Evolutionary conservation across 192 early-diverging fungal species (phyloP), one percentile per base, ranked within the genome.

Genomic region (Coemansia sp.): DNA sequence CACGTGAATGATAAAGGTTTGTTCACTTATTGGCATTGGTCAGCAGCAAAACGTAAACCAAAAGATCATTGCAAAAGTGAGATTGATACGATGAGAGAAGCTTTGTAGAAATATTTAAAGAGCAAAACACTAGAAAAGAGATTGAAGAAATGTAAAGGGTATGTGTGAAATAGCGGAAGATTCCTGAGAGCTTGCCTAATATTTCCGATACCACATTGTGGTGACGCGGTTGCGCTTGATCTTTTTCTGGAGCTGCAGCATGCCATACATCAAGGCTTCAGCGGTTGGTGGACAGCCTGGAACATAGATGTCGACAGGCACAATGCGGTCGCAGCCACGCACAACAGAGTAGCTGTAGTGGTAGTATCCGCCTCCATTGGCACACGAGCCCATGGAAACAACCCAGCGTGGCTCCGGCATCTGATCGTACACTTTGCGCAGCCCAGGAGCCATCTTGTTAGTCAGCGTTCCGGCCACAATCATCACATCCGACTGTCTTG

Each of bases 361-460:
- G 83, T 98, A 98, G 86, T 98, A 98, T 59, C 96, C 96, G 66
- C 96, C 96, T 69, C 95, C 94, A 78, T 97, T 97, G 41, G 96
- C 95, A 65, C 91, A 98, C 61, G 90, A 92, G 45, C 96, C 96
- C 96, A 98, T 98, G n/a, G 94, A 96, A 62, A 98, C 94, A 18
- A 98, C 96, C 96, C 96, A 98, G 60, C 95, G 90, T 57, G 96
- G 96, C 78, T 97, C 94, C 39, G 96, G 95, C 94, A 98, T 96
- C 86, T 84, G 82, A 45, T 80, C 84, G 58, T 90, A 91, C 67
- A 91, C 88, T 76, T 90, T 90, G 62, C 90, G 83, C 72, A 89
- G 73, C 13, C 90, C 93, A 43, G 95, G 93, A 5, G 96, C 96
- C 96, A 98, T 98, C 80, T 98, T 98, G 89, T 98, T 98, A 62